phyloP scores from a whole-genome alignment of 140 eudicot genomes.

The Flaveria floridana region DNA sequence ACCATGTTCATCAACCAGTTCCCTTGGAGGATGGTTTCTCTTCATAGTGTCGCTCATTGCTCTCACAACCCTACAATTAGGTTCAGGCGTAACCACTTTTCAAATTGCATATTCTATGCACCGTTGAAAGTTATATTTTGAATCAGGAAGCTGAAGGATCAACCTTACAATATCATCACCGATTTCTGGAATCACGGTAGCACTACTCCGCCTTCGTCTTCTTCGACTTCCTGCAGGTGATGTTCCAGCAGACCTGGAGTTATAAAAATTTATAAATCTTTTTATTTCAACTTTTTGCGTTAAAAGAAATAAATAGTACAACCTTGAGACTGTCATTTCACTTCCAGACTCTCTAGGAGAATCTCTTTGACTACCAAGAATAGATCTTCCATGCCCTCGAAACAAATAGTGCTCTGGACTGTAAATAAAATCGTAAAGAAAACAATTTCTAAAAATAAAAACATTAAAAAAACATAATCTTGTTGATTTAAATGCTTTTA shows the following conservation, averaged over 20 bases:
- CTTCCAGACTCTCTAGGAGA: slow-evolving; percentile 45
- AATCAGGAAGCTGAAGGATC: slow-evolving; percentile 25
- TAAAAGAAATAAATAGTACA: neutral
- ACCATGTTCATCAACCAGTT: slow-evolving; percentile 32
- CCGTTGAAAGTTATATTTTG: neutral
- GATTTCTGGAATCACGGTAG: slow-evolving; percentile 82
- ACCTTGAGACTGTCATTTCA: slow-evolving; percentile 70
- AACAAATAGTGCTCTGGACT: slow-evolving; percentile 78
- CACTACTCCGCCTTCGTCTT: slow-evolving; percentile 64
- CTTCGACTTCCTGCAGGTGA: slow-evolving; percentile 65
- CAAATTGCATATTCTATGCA: neutral
- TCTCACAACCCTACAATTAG: slow-evolving; percentile 68
- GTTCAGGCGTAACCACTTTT: neutral
- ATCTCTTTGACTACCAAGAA: slow-evolving; percentile 69
- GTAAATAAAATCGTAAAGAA: slow-evolving; percentile 27
- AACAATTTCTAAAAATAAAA: slow-evolving; percentile 17
- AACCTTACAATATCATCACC: slow-evolving; percentile 91
- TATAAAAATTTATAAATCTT: too few species aligned
- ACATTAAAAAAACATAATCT: neutral
- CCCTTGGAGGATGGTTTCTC: slow-evolving; percentile 56
- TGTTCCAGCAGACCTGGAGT: slow-evolving; percentile 76
- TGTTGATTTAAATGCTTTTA: neutral
- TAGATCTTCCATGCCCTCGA: slow-evolving; percentile 74
- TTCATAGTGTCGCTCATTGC: slow-evolving; percentile 78
- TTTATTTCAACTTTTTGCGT: too few species aligned